Evolutionary conservation across 345 rosid genomes (phyloP).

Genomic region (Ceriops decandra): DNA sequence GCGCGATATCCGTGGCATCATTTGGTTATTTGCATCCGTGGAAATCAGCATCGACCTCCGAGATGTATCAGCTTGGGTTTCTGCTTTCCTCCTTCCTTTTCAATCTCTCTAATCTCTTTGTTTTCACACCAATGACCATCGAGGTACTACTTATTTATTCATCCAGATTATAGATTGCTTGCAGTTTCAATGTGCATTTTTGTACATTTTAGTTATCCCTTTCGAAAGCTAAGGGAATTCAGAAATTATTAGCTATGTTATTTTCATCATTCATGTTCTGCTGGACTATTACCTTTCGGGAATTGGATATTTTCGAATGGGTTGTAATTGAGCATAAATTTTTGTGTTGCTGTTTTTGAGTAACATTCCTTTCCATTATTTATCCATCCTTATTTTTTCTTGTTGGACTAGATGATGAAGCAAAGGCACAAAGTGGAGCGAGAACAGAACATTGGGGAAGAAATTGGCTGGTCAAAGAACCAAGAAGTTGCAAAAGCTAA

Average conservation of each 20-base stretch:
- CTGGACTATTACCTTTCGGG: background rate
- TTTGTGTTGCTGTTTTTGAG: background rate
- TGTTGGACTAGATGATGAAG: conserved; percentile 74
- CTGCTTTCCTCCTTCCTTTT: conserved; percentile 74
- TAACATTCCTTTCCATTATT: background rate
- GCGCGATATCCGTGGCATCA: conserved; percentile 60
- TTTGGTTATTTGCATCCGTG: conserved; percentile 92
- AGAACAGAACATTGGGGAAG: conserved; percentile 69
- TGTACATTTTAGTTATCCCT: too few relatives aligned
- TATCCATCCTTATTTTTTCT: background rate
- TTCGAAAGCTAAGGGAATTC: background rate
- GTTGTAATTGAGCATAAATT: background rate
- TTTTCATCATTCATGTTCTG: background rate
- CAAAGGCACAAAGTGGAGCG: conserved; percentile 96
- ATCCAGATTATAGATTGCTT: background rate
- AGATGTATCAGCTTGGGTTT: conserved; percentile 93
- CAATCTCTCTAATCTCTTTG: conserved; percentile 77
- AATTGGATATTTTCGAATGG: background rate
- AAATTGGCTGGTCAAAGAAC: conserved; percentile 91
- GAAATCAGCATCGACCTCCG: conserved; percentile 63
- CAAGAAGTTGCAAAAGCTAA: conserved; percentile 65
- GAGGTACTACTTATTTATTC: conserved; percentile 41
- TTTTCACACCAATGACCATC: conserved; percentile 93
- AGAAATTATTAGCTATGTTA: background rate
- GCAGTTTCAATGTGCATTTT: background rate